Conservation (phyloP, 495 filamentous ascomycete genomes). For the Lichenothelia convexa region DNA sequence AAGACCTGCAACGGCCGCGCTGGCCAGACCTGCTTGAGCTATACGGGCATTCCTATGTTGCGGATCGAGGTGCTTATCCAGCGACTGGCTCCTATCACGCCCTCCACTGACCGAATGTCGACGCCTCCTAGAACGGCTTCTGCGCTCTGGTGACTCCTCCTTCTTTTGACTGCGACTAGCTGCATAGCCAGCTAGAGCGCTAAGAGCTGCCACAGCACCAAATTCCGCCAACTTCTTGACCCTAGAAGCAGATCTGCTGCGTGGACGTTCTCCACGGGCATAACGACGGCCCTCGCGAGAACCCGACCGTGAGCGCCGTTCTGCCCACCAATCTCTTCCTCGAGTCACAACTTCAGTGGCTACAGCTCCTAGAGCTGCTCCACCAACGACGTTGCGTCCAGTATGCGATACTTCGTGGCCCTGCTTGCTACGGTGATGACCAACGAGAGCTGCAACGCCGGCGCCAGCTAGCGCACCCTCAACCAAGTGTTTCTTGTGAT, state of each 20-base stretch:
- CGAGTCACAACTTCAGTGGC: conserved; percentile 64
- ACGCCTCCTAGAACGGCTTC: conserved; percentile 50
- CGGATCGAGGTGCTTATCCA: conserved; percentile 29
- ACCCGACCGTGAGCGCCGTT: conserved; percentile 22
- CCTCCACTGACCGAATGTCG: conserved; percentile 31
- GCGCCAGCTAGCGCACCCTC: conserved; percentile 71
- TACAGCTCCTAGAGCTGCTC: conserved; percentile 63
- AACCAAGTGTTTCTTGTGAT: conserved; percentile 64
- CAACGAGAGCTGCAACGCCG: conserved; percentile 54
- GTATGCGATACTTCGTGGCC: conserved; percentile 41
- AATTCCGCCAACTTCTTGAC: conserved; percentile 43
- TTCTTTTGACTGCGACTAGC: conserved; percentile 42
- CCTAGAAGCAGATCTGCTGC: conserved; percentile 28
- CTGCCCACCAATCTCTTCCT: conserved; percentile 37
- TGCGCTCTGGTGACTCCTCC: conserved; percentile 39
- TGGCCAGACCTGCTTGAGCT: conserved; percentile 61
- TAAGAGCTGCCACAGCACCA: conserved; percentile 63
- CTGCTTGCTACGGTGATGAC: conserved; percentile 43
- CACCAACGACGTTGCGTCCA: conserved; percentile 57
- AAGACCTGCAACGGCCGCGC: conserved; percentile 59
- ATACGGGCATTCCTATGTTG: conserved; percentile 50
- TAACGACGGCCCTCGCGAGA: conserved; percentile 12
- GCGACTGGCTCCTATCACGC: conserved; percentile 17
- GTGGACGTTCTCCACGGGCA: conserved; percentile 19
- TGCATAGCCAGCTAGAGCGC: conserved; percentile 66